Percentiles rank a stretch among this genome's conserved stretches.
Evolutionary conservation across 2,329 filamentous ascomycete species (phyloP).

Genomic region (Ophiostoma ulmi): DNA sequence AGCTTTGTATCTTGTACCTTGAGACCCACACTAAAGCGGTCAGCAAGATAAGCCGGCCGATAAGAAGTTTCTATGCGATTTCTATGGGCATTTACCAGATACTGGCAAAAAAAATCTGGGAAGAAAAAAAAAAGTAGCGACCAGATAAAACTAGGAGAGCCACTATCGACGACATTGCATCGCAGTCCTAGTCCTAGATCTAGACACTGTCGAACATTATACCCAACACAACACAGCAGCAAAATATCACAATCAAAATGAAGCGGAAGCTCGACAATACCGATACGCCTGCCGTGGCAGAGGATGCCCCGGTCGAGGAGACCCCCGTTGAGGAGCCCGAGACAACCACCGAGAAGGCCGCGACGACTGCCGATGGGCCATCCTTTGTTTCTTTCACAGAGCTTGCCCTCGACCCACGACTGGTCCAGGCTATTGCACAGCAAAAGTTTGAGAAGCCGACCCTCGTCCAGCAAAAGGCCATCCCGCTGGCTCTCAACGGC

Average conservation of each 20-base stretch:
- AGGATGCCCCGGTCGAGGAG: conserved; percentile 5
- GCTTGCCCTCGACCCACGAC: conserved; percentile 74
- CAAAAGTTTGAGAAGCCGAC: conserved; percentile 83
- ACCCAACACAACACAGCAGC: neutral
- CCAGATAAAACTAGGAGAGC: neutral
- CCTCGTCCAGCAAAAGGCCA: conserved; percentile 79
- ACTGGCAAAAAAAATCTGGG: conserved; percentile 22
- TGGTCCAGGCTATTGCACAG: conserved; percentile 79
- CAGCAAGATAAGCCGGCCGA: conserved; percentile 20
- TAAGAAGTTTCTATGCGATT: conserved; percentile 20
- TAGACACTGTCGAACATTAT: neutral
- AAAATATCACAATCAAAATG: conserved; percentile 36
- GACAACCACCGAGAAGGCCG: conserved; percentile 24
- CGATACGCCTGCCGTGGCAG: conserved; percentile 30
- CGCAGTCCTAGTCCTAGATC: neutral
- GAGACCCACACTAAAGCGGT: conserved; percentile 16
- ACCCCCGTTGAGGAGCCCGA: neutral
- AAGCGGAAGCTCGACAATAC: conserved; percentile 57
- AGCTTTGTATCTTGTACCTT: neutral
- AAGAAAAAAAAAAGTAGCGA: conserved; percentile 13
- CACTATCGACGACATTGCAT: conserved; percentile 6
- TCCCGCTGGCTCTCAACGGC: conserved; percentile 80
- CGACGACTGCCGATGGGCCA: conserved; percentile 20
- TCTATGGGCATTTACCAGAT: conserved; percentile 12
- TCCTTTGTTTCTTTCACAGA: conserved; percentile 55